A percentile compares a stretch with the other conserved stretches of the same genome.
These are phyloP conservation scores for Kondoa subrosea DNA, from an alignment of 768 basidiomycete genomes.

Conservation along the genomic window DNA sequence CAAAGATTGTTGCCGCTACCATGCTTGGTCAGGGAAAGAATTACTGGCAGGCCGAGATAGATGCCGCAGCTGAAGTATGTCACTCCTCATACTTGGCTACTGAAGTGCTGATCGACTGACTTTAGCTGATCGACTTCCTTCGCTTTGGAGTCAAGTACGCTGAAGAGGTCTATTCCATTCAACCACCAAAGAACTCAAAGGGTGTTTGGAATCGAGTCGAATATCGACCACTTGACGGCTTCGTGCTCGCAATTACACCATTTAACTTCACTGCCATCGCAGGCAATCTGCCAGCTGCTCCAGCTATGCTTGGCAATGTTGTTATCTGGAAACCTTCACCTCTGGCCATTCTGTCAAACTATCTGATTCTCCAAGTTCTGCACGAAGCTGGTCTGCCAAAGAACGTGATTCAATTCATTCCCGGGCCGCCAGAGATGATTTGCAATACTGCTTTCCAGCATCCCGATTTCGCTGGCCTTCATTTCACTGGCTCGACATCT, in stretches of 20 bases:
- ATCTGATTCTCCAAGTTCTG: constrained; percentile 75
- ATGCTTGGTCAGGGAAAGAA: constrained; percentile 99
- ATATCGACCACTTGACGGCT: constrained; percentile 94
- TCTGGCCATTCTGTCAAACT: constrained; percentile 85
- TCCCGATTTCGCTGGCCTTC: constrained; percentile 64
- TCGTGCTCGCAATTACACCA: constrained; percentile 90
- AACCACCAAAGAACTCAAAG: constrained; percentile 67
- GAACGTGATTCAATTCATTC: constrained; percentile 92
- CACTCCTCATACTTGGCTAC: not conserved
- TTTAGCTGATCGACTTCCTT: constrained; percentile 72
- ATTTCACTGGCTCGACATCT: constrained; percentile 90
- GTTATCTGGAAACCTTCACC: constrained; percentile 96
- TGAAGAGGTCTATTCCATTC: constrained; percentile 79
- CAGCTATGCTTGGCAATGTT: constrained; percentile 87
- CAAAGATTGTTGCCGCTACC: constrained; percentile 85
- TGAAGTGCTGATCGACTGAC: constrained; percentile 1
- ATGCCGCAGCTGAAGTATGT: constrained; percentile 87
- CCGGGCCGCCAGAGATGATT: constrained; percentile 42
- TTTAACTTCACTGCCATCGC: constrained; percentile 76
- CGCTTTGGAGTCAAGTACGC: constrained; percentile 93
- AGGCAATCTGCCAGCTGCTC: constrained; percentile 59
- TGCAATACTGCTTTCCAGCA: constrained; percentile 68
- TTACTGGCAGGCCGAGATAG: constrained; percentile 98
- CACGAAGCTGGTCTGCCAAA: constrained; percentile 85
- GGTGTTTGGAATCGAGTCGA: constrained; percentile 93